Conservation (phyloP, 2,329 filamentous ascomycete species). For the Ophiostoma ips region DNA sequence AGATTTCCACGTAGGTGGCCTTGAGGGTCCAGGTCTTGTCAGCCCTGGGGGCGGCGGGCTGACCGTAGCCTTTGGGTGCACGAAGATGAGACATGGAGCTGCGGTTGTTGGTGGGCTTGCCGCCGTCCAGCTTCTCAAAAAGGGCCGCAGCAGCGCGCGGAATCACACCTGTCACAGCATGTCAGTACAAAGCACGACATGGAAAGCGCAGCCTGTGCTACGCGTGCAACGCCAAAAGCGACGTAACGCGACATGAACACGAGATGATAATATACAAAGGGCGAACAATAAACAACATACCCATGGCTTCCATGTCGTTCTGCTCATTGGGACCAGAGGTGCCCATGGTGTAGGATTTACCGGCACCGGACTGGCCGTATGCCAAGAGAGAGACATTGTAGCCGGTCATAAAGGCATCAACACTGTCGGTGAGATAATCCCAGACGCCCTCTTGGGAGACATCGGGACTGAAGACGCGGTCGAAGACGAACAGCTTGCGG, state of each 20-base stretch:
- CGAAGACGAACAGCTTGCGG: conserved; percentile 90
- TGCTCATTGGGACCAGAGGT: conserved; percentile 78
- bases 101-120: conserved; percentile 34
- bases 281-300: conserved; percentile 34
- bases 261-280: background rate
- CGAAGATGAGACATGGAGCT: conserved; percentile 65
- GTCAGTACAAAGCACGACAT: conserved; percentile 1
- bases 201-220: background rate
- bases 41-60: conserved; percentile 27
- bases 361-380: conserved; percentile 93
- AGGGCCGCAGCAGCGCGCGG: conserved; percentile 75
- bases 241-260: background rate
- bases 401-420: conserved; percentile 79
- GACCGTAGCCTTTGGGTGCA: conserved; percentile 66
- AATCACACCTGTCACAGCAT: conserved; percentile 58
- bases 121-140: conserved; percentile 71
- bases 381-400: conserved; percentile 98
- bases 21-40: conserved; percentile 84
- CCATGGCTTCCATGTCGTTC: conserved; percentile 56
- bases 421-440: conserved; percentile 85
- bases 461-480: conserved; percentile 80
- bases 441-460: conserved; percentile 79
- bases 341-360: conserved; percentile 98
- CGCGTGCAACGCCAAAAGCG: background rate
- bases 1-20: conserved; percentile 93